These are phyloP conservation scores for Balakata baccata DNA, from an alignment of 345 rosid genomes.

Conservation along the genomic window DNA sequence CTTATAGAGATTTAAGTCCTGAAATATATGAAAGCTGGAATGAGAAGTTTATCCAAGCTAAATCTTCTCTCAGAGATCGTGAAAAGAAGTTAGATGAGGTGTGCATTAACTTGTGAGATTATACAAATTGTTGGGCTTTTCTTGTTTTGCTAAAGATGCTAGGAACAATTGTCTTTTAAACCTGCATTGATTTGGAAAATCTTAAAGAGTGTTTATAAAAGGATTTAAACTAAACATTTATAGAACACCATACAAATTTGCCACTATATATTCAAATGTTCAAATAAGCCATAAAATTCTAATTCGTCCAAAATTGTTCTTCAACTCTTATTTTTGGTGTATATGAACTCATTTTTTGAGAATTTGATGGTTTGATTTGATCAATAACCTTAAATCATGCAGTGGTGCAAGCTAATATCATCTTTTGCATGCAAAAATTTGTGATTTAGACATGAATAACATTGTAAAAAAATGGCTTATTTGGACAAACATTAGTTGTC, in stretches of 20 bases:
- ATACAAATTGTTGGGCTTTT: neutral
- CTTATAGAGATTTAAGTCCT: slow-evolving; percentile 73
- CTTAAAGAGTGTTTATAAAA: neutral
- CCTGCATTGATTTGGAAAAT: neutral
- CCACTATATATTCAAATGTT: neutral
- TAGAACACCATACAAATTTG: neutral
- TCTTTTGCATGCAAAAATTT: no score
- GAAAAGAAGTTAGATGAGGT: slow-evolving; percentile 99
- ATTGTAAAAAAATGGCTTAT: neutral
- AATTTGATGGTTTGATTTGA: neutral
- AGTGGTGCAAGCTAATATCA: no score
- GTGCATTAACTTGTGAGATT: neutral
- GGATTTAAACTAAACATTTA: neutral
- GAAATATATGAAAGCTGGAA: slow-evolving; percentile 87
- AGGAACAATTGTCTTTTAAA: neutral
- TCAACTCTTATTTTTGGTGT: neutral
- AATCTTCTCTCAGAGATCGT: slow-evolving; percentile 89
- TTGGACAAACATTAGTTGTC: no score
- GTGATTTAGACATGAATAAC: neutral
- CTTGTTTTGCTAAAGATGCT: neutral
- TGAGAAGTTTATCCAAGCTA: slow-evolving; percentile 94
- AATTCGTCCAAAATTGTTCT: neutral
- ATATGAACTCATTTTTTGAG: neutral
- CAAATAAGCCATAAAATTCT: neutral
- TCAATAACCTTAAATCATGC: neutral